Conservation (phyloP, 106 monocot species). For the Dendrobium huoshanense region DNA sequence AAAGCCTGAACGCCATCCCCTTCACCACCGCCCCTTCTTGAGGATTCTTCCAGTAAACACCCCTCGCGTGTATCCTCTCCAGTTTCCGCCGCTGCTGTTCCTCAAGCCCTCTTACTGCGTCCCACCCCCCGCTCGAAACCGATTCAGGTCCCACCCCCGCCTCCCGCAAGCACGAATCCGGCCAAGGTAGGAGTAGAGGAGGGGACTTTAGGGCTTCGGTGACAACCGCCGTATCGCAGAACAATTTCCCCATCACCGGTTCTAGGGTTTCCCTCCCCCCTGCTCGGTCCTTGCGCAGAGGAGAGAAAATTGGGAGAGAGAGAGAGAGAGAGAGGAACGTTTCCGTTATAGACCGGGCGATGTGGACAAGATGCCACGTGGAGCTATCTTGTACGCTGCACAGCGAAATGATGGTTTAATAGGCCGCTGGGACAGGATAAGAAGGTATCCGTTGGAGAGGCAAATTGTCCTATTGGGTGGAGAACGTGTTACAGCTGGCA, state of each 20-base stretch:
- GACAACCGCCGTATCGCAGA: slow-evolving; percentile 15
- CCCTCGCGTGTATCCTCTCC: slow-evolving; percentile 12
- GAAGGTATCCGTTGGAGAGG: background rate
- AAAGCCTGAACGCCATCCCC: slow-evolving; percentile 12
- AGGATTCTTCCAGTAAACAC: slow-evolving; percentile 25
- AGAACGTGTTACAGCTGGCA: too few relatives aligned
- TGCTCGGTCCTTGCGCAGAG: background rate
- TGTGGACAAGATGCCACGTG: slow-evolving; percentile 7
- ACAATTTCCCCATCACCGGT: slow-evolving; percentile 14
- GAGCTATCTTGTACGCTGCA: background rate
- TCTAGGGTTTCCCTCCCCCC: background rate
- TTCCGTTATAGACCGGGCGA: slow-evolving; percentile 6
- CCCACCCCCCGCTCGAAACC: slow-evolving; percentile 8
- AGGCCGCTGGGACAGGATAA: slow-evolving; percentile 13
- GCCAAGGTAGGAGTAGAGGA: slow-evolving; percentile 12
- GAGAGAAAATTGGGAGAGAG: background rate
- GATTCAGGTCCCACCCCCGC: slow-evolving; percentile 6
- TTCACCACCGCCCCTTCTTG: background rate
- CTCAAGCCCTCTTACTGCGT: slow-evolving; percentile 21
- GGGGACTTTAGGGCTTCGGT: slow-evolving; percentile 16
- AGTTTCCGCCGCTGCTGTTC: slow-evolving; percentile 20
- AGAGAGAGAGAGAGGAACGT: background rate
- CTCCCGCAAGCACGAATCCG: background rate
- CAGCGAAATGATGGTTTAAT: background rate
- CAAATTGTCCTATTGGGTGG: background rate